Conservation (phyloP, 441 rosid genomes). For the Pelargonium australe region DNA sequence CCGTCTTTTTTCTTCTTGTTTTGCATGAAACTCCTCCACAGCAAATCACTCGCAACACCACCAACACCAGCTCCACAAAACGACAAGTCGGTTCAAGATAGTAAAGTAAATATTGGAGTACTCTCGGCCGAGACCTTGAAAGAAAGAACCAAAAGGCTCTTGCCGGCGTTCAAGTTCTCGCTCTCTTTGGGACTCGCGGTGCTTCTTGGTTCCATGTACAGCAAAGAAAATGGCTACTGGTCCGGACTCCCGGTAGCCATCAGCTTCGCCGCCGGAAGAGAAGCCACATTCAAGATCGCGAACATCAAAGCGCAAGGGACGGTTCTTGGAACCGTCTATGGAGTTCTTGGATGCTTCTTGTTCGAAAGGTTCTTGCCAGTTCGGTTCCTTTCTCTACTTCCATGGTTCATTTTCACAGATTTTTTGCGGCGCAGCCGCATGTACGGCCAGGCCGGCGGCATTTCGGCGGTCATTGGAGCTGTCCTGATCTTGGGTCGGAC, state of each 20-base stretch:
- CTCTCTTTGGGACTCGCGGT: constrained; percentile 65
- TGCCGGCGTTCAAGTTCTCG: constrained; percentile 56
- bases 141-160: constrained; percentile 30
- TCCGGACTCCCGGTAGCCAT: constrained; percentile 70
- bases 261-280: constrained; percentile 52
- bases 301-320: constrained; percentile 88
- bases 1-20: constrained; percentile 66
- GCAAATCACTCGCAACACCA: constrained; percentile 20
- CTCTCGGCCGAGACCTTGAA: constrained; percentile 14
- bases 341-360: constrained; percentile 69
- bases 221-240: constrained; percentile 68
- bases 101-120: constrained; percentile 21
- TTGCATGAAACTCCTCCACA: constrained; percentile 52
- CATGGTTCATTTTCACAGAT: constrained; percentile 70
- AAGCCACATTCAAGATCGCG: constrained; percentile 68
- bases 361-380: constrained; percentile 51
- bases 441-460: constrained; percentile 83
- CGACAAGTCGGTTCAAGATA: constrained; percentile 7
- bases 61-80: background rate
- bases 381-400: constrained; percentile 68
- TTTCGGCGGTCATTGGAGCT: constrained; percentile 76
- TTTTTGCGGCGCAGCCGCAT: constrained; percentile 58
- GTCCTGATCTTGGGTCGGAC: constrained; percentile 65
- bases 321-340: constrained; percentile 78
- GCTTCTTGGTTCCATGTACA: constrained; percentile 54